phyloP scores from a whole-genome alignment of 352 stramenopile genomes.

The Phytophthora meadii region DNA sequence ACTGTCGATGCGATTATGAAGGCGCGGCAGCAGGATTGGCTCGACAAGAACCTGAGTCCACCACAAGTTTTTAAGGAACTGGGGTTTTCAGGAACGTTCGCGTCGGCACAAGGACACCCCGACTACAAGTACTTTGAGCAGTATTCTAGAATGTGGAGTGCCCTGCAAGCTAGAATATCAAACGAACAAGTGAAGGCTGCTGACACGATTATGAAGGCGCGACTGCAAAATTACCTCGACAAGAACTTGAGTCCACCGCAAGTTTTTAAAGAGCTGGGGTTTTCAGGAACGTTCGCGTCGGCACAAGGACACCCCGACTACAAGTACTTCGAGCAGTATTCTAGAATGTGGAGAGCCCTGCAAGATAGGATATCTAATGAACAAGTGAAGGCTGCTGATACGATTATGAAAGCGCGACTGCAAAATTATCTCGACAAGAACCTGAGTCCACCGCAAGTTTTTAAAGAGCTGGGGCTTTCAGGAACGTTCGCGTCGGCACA shows the following conservation, averaged over 20 bases:
- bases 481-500: conserved; percentile 9
- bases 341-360: conserved; percentile 8
- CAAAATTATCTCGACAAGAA: conserved; percentile 11
- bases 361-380: conserved; percentile 8
- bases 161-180: conserved; percentile 10
- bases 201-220: conserved; percentile 14
- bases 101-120: conserved; percentile 3
- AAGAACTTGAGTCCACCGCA: conserved; percentile 13
- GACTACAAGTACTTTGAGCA: conserved; percentile 22
- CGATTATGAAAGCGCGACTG: conserved; percentile 21
- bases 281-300: conserved; percentile 11
- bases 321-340: conserved; percentile 22
- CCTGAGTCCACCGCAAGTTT: conserved; percentile 18
- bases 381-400: neutral
- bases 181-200: neutral
- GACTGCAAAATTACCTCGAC: conserved; percentile 12
- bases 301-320: conserved; percentile 7
- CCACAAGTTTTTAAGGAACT: conserved; percentile 26
- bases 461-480: conserved; percentile 16
- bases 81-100: conserved; percentile 9
- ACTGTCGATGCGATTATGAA: conserved; percentile 19
- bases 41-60: conserved; percentile 11
- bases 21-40: neutral
- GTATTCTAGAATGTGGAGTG: conserved; percentile 16
- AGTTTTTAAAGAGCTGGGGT: conserved; percentile 21